These are phyloP conservation scores for Starmera dryadoides DNA, from an alignment of 805 yeast species.

Conservation along the genomic window DNA sequence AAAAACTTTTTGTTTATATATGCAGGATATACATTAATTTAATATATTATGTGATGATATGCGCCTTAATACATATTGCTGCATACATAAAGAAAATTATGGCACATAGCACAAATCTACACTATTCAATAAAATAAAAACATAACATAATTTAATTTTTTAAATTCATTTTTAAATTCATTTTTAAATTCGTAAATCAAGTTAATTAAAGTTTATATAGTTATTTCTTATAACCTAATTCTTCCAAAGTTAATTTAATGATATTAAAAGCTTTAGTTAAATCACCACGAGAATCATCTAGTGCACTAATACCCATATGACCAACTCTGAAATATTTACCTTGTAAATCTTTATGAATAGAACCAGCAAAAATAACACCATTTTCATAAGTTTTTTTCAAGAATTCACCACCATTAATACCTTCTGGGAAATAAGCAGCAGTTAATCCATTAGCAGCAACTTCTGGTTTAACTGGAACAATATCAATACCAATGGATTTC, in stretches of 20 bases:
- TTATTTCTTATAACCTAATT: slow-evolving; percentile 26
- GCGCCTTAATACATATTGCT: too few relatives aligned
- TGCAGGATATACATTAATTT: too few relatives aligned
- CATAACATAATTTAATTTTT: too few relatives aligned
- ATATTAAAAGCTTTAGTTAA: slow-evolving; percentile 41
- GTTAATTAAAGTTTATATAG: too few relatives aligned
- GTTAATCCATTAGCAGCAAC: slow-evolving; percentile 85
- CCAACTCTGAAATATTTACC: slow-evolving; percentile 88
- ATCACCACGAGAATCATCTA: slow-evolving; percentile 47
- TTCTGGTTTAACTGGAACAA: slow-evolving; percentile 49
- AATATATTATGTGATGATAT: too few relatives aligned
- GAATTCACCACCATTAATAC: slow-evolving; percentile 60
- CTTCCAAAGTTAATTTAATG: slow-evolving; percentile 34
- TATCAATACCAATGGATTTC: slow-evolving; percentile 53
- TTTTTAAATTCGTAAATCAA: too few relatives aligned
- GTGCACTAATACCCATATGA: slow-evolving; percentile 86
- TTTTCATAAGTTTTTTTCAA: slow-evolving; percentile 46
- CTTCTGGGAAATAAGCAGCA: slow-evolving; percentile 77
- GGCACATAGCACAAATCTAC: too few relatives aligned
- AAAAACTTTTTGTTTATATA: too few relatives aligned
- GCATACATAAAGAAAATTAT: too few relatives aligned
- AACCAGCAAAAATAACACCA: slow-evolving; percentile 82
- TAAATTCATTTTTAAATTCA: too few relatives aligned
- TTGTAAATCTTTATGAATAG: slow-evolving; percentile 75
- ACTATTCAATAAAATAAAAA: too few relatives aligned